Base-by-base conservation (phyloP, 2,329 filamentous ascomycete species). In the Fusarium pseudonygamai region DNA sequence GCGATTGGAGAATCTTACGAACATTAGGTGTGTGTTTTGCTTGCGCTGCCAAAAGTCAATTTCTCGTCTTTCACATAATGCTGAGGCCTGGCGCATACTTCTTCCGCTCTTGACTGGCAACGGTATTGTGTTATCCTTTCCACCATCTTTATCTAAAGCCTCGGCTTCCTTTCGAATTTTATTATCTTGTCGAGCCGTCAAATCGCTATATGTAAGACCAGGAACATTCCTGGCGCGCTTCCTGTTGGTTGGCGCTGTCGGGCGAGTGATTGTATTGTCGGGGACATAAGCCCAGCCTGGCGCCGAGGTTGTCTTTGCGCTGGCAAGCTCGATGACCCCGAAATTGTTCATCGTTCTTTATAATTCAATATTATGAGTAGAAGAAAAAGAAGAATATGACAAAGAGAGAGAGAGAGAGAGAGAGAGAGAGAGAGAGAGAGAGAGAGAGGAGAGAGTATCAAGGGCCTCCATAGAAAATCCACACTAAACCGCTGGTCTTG, bases 251-350 rank as follows among this genome's bases (percentile, higher is more conserved):
- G 84, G 86, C 67, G 86, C 86, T 59, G 88, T 87, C 15, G 89
- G 86, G 18, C 88, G 87, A 62, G 89, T 87, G 63, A 88, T 87
- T 46, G 81, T 88, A 80, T 89, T 91, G 79, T 97, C 94, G 36
- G 95, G 91, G 3, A 98, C 93, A 80, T 97, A 97, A 18, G 94
- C 94, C 93, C 95, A 98, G 78, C 96, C 96, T 2, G 96, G 95
- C 3, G 94, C 93, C 49, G 88, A 86, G 49, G 90, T 89, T 22
- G 90, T 91, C 69, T 90, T 90, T 34, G 90, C 85, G 78, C 90
- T 91, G 40, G 94, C 93, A 64, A 98, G 86, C 76, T 97, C 92
- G 82, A 97, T 91, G 77, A 98, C 94, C 77, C 93, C 92, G 75
- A 92, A 92, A 78, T 91, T 90, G 79, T 90, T 88, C 87, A 90